These are phyloP conservation scores for Hortiboletus campestris DNA, from an alignment of 768 basidiomycete species.

Conservation along the genomic window DNA sequence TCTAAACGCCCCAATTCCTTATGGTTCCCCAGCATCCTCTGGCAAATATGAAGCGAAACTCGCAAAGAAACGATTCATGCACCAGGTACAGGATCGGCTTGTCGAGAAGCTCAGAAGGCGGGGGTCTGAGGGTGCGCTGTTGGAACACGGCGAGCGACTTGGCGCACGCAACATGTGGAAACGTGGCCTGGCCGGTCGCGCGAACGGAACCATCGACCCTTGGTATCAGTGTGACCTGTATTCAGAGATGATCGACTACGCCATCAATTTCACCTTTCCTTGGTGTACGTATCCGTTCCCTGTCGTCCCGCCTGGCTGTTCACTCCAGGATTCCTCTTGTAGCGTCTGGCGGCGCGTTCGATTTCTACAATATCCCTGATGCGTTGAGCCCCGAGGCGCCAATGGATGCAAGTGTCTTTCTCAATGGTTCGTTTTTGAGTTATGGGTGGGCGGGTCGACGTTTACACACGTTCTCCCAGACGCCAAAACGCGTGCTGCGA, in stretches of 20 bases:
- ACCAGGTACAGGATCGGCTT: conserved; percentile 10
- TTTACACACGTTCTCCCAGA: conserved; percentile 34
- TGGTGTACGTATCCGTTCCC: conserved; percentile 37
- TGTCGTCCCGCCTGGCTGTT: neutral
- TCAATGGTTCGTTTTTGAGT: conserved; percentile 47
- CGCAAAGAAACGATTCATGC: conserved; percentile 8
- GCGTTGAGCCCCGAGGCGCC: conserved; percentile 42
- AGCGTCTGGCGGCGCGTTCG: conserved; percentile 32
- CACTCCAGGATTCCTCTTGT: neutral
- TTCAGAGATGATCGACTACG: conserved; percentile 65
- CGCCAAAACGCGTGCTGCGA: conserved; percentile 47
- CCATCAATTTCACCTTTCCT: conserved; percentile 67
- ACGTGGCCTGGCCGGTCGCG: conserved; percentile 46
- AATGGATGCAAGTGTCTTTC: conserved; percentile 50
- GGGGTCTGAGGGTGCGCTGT: neutral
- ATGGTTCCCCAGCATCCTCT: neutral
- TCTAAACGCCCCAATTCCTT: neutral
- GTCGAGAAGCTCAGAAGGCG: conserved; percentile 8
- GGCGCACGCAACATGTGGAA: conserved; percentile 34
- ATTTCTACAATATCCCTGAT: conserved; percentile 50
- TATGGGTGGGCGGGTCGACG: conserved; percentile 53
- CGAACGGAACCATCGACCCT: conserved; percentile 58
- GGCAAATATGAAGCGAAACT: neutral
- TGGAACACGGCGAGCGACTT: conserved; percentile 22
- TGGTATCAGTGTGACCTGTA: conserved; percentile 62